A percentile compares a stretch with the other conserved stretches of the same genome.
These are phyloP conservation scores for Claviceps sorghi DNA, from an alignment of 2,329 filamentous ascomycete species.

Conservation along the genomic window DNA sequence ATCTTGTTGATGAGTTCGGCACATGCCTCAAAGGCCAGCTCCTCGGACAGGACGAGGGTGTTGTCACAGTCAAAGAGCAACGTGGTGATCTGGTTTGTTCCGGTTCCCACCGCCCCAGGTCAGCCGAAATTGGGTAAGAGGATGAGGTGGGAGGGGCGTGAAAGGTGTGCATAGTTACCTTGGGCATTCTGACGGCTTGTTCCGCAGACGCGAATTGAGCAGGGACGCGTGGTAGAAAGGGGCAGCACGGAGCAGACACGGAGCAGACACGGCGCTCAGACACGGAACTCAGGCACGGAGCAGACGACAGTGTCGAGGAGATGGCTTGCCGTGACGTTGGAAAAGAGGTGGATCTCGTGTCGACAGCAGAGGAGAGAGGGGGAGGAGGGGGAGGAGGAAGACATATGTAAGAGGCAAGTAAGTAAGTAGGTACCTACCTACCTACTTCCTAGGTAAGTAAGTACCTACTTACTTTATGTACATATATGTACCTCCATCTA, in stretches of 20 bases:
- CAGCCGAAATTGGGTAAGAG: not conserved
- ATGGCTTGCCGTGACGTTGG: not conserved
- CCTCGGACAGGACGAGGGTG: conserved; percentile 84
- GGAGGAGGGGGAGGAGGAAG: too few relatives aligned
- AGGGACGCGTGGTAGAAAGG: not conserved
- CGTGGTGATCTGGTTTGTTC: conserved; percentile 41
- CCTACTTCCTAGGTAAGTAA: too few relatives aligned
- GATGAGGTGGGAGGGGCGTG: not conserved
- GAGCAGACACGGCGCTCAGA: too few relatives aligned
- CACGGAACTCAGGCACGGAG: too few relatives aligned
- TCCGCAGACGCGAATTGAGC: not conserved
- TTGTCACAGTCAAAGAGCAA: conserved; percentile 74
- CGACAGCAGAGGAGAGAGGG: not conserved
- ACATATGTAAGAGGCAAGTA: too few relatives aligned
- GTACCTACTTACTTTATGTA: too few relatives aligned
- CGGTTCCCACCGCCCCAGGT: not conserved
- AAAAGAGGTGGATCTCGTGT: not conserved
- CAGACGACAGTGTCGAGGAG: too few relatives aligned
- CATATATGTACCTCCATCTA: too few relatives aligned
- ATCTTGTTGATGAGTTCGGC: conserved; percentile 81
- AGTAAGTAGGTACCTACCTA: too few relatives aligned
- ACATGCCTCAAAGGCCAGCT: conserved; percentile 81
- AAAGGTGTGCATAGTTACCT: not conserved
- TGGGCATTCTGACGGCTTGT: not conserved
- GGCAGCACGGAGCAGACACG: too few relatives aligned